Conservation (phyloP, 352 stramenopile genomes). For the Phytophthora aleatoria region DNA sequence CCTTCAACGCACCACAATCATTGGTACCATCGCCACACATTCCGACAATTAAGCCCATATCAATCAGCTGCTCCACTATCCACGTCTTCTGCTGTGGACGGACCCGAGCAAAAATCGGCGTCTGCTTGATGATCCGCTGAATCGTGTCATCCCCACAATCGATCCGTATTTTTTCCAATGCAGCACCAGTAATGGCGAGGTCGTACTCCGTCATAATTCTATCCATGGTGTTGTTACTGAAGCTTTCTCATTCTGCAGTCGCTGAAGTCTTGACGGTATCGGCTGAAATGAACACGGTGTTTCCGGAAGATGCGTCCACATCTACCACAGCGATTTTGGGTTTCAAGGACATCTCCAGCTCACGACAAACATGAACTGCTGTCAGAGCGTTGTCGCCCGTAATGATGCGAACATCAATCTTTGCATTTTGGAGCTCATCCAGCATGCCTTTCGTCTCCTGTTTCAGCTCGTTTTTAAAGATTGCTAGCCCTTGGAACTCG, state of each 20-base stretch:
- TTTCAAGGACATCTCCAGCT: slow-evolving; percentile 52
- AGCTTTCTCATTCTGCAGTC: slow-evolving; percentile 23
- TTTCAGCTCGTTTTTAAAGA: slow-evolving; percentile 81
- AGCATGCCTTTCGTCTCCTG: slow-evolving; percentile 64
- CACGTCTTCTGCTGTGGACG: slow-evolving; percentile 59
- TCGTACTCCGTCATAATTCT: slow-evolving; percentile 34
- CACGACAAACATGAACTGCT: slow-evolving; percentile 45
- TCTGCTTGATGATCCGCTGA: slow-evolving; percentile 41
- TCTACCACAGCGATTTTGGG: slow-evolving; percentile 48
- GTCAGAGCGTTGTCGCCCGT: slow-evolving; percentile 69
- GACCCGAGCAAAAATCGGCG: slow-evolving; percentile 64
- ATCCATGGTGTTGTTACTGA: slow-evolving; percentile 38
- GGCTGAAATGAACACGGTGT: slow-evolving; percentile 37
- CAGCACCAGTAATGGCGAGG: slow-evolving; percentile 55
- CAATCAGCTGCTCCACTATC: slow-evolving; percentile 66
- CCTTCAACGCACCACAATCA: slow-evolving; percentile 86
- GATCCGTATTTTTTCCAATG: slow-evolving; percentile 42
- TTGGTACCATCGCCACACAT: slow-evolving; percentile 77
- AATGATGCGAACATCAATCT: slow-evolving; percentile 71
- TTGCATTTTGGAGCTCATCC: slow-evolving; percentile 53
- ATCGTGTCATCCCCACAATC: slow-evolving; percentile 43
- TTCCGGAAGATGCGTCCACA: slow-evolving; percentile 21
- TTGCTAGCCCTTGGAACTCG: slow-evolving; percentile 60
- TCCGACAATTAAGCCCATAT: slow-evolving; percentile 41
- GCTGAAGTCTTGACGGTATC: slow-evolving; percentile 34